Percentiles rank a stretch among this genome's conserved stretches.
phyloP scores from a whole-genome alignment of 2,329 filamentous ascomycete species.

The Tolypocladium inflatum region DNA sequence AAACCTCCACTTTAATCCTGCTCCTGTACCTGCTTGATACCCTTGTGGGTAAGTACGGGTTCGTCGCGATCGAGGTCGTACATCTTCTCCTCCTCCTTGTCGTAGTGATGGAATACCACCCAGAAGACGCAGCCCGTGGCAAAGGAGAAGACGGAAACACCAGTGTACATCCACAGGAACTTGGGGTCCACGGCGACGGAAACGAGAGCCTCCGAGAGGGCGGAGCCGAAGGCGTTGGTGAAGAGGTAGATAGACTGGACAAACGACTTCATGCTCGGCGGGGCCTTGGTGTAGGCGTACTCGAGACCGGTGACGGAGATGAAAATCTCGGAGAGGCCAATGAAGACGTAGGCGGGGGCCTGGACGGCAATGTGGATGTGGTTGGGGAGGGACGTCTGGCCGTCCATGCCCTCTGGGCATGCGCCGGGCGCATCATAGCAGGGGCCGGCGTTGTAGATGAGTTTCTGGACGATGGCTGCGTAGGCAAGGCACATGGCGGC shows the following conservation, averaged over 20 bases:
- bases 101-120: slow-evolving; percentile 26
- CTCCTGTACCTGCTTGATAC: background rate
- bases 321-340: slow-evolving; percentile 51
- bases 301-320: slow-evolving; percentile 60
- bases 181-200: slow-evolving; percentile 53
- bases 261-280: slow-evolving; percentile 57
- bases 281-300: slow-evolving; percentile 66
- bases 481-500: slow-evolving; percentile 45
- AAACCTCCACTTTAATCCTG: background rate
- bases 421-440: slow-evolving; percentile 36
- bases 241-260: slow-evolving; percentile 50
- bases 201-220: slow-evolving; percentile 51
- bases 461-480: slow-evolving; percentile 48
- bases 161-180: slow-evolving; percentile 57
- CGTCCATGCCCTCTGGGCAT: slow-evolving; percentile 23
- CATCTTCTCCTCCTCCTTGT: slow-evolving; percentile 26
- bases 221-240: slow-evolving; percentile 48
- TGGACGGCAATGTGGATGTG: slow-evolving; percentile 46
- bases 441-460: slow-evolving; percentile 45
- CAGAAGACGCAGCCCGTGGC: slow-evolving; percentile 44
- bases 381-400: slow-evolving; percentile 24
- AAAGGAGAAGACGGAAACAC: slow-evolving; percentile 40
- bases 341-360: slow-evolving; percentile 45
- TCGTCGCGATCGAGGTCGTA: slow-evolving; percentile 27
- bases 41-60: slow-evolving; percentile 7